Base-by-base conservation (phyloP, 2,329 filamentous ascomycete species). In the Sclerotinia subarctica region DNA sequence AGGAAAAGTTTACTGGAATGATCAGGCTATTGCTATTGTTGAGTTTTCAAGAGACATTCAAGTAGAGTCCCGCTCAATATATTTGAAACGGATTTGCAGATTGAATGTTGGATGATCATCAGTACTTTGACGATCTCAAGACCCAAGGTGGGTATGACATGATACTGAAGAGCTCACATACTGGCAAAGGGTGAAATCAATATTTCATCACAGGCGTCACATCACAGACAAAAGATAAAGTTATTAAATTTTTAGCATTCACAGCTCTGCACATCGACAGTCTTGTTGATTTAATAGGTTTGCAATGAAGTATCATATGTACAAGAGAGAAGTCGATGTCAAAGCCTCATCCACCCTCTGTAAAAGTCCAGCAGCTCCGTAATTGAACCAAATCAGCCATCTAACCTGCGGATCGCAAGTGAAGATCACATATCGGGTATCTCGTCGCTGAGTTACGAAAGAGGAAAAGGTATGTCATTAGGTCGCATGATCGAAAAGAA, bases 381-480 rank as follows among this genome's bases (percentile, higher is more conserved):
- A 19, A 47, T 60, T 51, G 29, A 57, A 60, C 35, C 54, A 49
- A 42, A 54, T 53, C 47, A 47, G 56, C 35, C 69, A 56, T 68
- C 66, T 26, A 70, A 67, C 68, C 68, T 64, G 63, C 67, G 71
- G 13, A 4, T 29, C 56, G 69, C 74, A 71, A 72, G 69, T 72
- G 68, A 66, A 73, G 66, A 72, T 62, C 58, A 69, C 69, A 69
- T 52, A 24, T 66, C 19, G 68, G 70, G 70, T 74, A 73, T 75
- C 57, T 66, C 69, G 64, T 60, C 69, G 66, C 67, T 68, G 53
- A 38, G 35, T 42, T 51, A 71, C 64, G 63, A 68, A 72, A 69
- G 69, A 70, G 70, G 70, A 68, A 68, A 74, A 58, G 59, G 67
- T 72, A 70, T 71, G 72, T 69, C 68, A 69, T 70, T 69, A 68